A percentile compares a stretch with the other conserved stretches of the same genome.
phyloP scores from a whole-genome alignment of 1,284 basidiomycete genomes.

The Fomitiporia mediterranea region DNA sequence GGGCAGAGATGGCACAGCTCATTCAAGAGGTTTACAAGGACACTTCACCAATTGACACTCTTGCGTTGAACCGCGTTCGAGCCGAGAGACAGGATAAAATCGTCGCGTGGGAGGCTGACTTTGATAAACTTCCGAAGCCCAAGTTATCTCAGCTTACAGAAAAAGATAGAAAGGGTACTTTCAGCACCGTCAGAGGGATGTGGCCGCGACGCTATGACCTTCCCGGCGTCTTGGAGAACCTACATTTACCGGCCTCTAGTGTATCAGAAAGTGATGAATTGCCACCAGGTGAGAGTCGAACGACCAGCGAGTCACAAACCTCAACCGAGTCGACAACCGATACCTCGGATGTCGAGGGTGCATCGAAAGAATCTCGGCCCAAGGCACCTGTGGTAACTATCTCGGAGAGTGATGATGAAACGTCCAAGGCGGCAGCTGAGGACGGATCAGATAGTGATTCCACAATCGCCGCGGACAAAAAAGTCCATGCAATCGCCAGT shows the following conservation, averaged over 20 bases:
- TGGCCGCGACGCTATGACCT: slow-evolving; percentile 60
- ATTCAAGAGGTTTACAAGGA: slow-evolving; percentile 81
- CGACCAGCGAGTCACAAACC: slow-evolving; percentile 49
- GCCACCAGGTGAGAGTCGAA: slow-evolving; percentile 37
- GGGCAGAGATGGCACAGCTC: slow-evolving; percentile 68
- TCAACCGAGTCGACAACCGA: slow-evolving; percentile 58
- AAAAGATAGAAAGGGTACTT: slow-evolving; percentile 55
- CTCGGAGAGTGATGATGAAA: slow-evolving; percentile 20
- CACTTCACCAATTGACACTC: slow-evolving; percentile 77
- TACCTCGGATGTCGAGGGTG: slow-evolving; percentile 43
- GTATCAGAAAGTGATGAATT: slow-evolving; percentile 78
- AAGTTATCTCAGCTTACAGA: slow-evolving; percentile 41
- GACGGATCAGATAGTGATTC: slow-evolving; percentile 80
- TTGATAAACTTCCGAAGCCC: slow-evolving; percentile 69
- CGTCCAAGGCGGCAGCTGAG: slow-evolving; percentile 25
- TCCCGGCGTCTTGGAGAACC: slow-evolving; percentile 45
- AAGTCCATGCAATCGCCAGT: slow-evolving; percentile 31
- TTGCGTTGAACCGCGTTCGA: slow-evolving; percentile 85
- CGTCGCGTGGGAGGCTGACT: slow-evolving; percentile 93
- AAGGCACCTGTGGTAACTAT: slow-evolving; percentile 2
- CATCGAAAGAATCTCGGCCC: background rate
- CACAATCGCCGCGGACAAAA: slow-evolving; percentile 74
- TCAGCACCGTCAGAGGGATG: slow-evolving; percentile 64
- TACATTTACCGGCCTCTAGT: slow-evolving; percentile 55
- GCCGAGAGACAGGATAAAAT: slow-evolving; percentile 90